A percentile compares a stretch with the other conserved stretches of the same genome.
Evolutionary conservation across 2,329 filamentous ascomycete species (phyloP).

Genomic region (Chrysosporium keratinophilum): DNA sequence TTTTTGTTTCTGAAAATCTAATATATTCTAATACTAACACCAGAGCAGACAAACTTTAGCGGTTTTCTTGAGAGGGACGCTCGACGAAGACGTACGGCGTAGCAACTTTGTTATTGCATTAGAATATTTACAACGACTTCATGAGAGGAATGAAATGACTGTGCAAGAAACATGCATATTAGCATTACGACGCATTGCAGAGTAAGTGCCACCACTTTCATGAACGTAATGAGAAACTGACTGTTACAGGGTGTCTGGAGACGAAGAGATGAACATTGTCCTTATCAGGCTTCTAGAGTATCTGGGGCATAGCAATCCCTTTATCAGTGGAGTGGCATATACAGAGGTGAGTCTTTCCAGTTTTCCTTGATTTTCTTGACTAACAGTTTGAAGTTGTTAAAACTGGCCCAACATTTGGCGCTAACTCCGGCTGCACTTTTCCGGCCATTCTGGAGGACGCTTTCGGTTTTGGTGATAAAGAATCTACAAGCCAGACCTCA

Average conservation of each 20-base stretch:
- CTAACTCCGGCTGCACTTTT: conserved; percentile 60
- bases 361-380: conserved; percentile 1
- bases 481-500: conserved; percentile 73
- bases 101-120: conserved; percentile 62
- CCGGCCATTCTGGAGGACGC: conserved; percentile 75
- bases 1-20: conserved; percentile 10
- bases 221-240: conserved; percentile 10
- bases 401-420: conserved; percentile 56
- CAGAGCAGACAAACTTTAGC: conserved; percentile 50
- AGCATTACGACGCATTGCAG: conserved; percentile 74
- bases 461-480: conserved; percentile 73
- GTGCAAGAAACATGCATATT: conserved; percentile 76
- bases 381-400: conserved; percentile 46
- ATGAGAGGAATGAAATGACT: conserved; percentile 55
- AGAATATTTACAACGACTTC: conserved; percentile 60
- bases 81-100: conserved; percentile 41
- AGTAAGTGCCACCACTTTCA: conserved; percentile 36
- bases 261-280: conserved; percentile 77
- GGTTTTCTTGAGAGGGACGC: conserved; percentile 49
- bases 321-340: conserved; percentile 71
- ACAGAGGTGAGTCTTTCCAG: conserved; percentile 51
- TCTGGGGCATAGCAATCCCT: conserved; percentile 68
- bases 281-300: conserved; percentile 77
- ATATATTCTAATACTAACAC: conserved; percentile 12
- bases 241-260: conserved; percentile 51